Evolutionary conservation across 306 rosid genomes (phyloP).

Genomic region (Quercus variabilis): DNA sequence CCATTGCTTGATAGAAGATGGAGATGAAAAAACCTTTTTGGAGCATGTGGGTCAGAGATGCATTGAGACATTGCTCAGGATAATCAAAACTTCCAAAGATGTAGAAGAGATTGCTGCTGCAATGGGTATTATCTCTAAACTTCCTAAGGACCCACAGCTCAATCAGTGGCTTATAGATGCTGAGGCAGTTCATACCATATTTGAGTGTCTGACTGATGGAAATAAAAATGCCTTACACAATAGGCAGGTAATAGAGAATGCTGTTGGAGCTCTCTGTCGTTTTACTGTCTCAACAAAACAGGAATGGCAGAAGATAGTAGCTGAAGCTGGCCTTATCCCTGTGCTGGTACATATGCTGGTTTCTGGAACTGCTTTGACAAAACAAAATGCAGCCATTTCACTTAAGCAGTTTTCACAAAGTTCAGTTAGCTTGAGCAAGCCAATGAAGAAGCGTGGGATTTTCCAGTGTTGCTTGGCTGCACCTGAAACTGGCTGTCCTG

Average conservation of each 20-base stretch:
- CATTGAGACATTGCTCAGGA: constrained; percentile 38
- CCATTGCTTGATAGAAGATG: constrained; percentile 41
- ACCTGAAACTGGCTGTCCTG: constrained; percentile 42
- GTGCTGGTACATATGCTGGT: constrained; percentile 46
- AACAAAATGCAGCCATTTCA: constrained; percentile 50
- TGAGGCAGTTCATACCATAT: constrained; percentile 45
- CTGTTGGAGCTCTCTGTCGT: constrained; percentile 52
- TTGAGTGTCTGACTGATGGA: constrained; percentile 34
- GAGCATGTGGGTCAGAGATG: constrained; percentile 51
- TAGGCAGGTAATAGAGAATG: constrained; percentile 40
- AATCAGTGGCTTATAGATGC: constrained; percentile 47
- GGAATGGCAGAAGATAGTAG: constrained; percentile 58
- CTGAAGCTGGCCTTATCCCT: constrained; percentile 57
- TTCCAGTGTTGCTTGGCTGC: constrained; percentile 35
- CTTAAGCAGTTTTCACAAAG: constrained; percentile 66
- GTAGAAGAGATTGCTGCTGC: constrained; percentile 51
- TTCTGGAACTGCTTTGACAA: constrained; percentile 49
- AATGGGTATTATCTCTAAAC: constrained; percentile 47
- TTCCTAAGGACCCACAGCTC: constrained; percentile 34
- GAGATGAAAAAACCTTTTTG: constrained; percentile 31
- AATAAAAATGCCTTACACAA: constrained; percentile 29
- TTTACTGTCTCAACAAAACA: constrained; percentile 54
- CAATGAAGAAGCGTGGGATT: constrained; percentile 34
- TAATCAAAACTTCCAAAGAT: constrained; percentile 32
- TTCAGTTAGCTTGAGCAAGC: constrained; percentile 46